These are phyloP conservation scores for Daldinia sp. DNA, from an alignment of 2,329 filamentous ascomycete genomes.

Conservation along the genomic window DNA sequence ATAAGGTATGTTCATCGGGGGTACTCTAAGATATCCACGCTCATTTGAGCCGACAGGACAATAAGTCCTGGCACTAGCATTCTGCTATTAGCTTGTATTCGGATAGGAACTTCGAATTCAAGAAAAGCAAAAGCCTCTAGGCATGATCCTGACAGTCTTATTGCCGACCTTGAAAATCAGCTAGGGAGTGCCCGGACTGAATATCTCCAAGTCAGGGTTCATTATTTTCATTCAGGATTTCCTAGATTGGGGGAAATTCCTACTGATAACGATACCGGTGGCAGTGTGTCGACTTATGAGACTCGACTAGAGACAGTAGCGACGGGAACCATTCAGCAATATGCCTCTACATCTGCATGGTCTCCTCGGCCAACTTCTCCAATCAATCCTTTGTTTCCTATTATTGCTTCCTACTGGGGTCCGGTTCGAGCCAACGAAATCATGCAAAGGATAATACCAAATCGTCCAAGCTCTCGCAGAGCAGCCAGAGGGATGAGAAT, in stretches of 20 bases:
- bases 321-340: conserved; percentile 63
- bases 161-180: conserved; percentile 69
- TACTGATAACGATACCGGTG: conserved; percentile 49
- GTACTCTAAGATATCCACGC: conserved; percentile 16
- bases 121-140: conserved; percentile 46
- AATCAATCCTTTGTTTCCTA: conserved; percentile 57
- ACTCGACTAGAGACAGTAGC: conserved; percentile 67
- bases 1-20: conserved; percentile 26
- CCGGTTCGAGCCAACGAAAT: conserved; percentile 57
- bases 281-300: conserved; percentile 50
- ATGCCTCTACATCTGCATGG: conserved; percentile 64
- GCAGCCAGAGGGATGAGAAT: conserved; percentile 9
- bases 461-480: conserved; percentile 24
- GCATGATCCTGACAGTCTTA: conserved; percentile 65
- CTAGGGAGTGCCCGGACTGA: conserved; percentile 62
- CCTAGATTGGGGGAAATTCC: conserved; percentile 51
- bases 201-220: conserved; percentile 65
- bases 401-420: conserved; percentile 65
- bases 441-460: conserved; percentile 53
- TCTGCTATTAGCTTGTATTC: conserved; percentile 63
- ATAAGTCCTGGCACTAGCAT: conserved; percentile 59
- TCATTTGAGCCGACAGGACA: conserved; percentile 51
- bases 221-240: conserved; percentile 69
- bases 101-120: conserved; percentile 48
- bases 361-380: conserved; percentile 57